Conservation (phyloP, 768 basidiomycete species). For the Cystobasidium tubakii region DNA sequence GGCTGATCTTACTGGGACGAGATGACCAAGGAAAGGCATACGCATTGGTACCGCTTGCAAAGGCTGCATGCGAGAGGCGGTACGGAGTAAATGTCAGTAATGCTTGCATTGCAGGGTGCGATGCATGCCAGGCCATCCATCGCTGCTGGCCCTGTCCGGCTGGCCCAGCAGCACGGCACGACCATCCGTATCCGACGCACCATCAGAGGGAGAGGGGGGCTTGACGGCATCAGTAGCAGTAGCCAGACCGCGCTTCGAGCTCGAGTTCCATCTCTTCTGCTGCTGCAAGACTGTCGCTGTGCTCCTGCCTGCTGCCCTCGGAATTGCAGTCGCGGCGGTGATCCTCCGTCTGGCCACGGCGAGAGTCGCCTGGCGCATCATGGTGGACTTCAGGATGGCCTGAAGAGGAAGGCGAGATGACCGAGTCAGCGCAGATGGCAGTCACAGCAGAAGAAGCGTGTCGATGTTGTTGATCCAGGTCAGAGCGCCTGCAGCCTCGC, state of each 20-base stretch:
- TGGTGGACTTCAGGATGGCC: not conserved
- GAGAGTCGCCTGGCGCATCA: conserved; percentile 14
- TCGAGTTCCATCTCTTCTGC: conserved; percentile 17
- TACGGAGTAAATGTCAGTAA: not conserved
- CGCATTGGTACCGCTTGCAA: conserved; percentile 71
- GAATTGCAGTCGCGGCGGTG: not conserved
- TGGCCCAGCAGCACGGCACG: not conserved
- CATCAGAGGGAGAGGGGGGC: conserved; percentile 17
- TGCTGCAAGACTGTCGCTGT: not conserved
- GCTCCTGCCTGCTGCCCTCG: not conserved
- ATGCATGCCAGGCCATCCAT: too few species aligned
- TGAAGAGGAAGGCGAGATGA: too few species aligned
- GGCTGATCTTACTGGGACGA: not conserved
- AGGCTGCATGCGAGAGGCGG: conserved; percentile 51
- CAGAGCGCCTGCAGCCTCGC: not conserved
- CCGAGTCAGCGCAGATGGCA: too few species aligned
- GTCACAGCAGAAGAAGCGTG: too few species aligned
- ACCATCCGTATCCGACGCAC: not conserved
- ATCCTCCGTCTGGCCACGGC: conserved; percentile 7
- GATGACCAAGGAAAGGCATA: not conserved
- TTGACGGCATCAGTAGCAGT: conserved; percentile 33
- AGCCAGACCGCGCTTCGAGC: conserved; percentile 23
- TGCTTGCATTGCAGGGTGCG: not conserved
- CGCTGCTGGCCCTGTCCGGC: too few species aligned
- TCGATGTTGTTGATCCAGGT: not conserved